Base-by-base conservation (phyloP, 352 stramenopile species). In the Phytophthora kernoviae region DNA sequence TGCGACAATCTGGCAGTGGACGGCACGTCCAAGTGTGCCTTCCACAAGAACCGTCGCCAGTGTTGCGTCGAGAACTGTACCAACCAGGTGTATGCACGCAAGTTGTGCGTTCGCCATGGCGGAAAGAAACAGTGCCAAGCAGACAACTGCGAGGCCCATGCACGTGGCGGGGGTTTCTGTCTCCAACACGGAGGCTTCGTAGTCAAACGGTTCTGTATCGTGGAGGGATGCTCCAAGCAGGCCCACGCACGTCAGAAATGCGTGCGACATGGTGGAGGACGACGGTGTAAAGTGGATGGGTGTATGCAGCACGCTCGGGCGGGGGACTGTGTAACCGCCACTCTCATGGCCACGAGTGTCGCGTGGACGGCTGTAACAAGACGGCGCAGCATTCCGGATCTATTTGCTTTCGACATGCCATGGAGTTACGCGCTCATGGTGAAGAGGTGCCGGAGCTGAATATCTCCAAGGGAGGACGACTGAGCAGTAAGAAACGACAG, bases 81-180 rank as follows among this genome's bases (percentile, higher is more conserved):
- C 10, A 93, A 93, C 69, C 84, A 93, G 64, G 84, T 93, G 17
- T 91, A 91, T 59, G 84, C 84, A 51, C 84, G 84, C 34, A 90
- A 91, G 61, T 62, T 93, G 33, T 93, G 84, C 56, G 84, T 93
- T 47, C 84, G 84, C 36, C 84, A 93, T 57, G 84, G 84, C 43
- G 84, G 84, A 32, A 91, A 91, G 66, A 90, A 90, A 54, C 80
- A 90, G 53, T 93, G 84, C 49, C 80, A 91, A 43, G 78, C 79
- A 5, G 81, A 91, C 41, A 77, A 75, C 48, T 93, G 84, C 64
- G 79, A 90, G 44, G 81, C 81, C 9, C 81, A 93, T 52, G 81
- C 81, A 18, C 81, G 84, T 56, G 84, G 84, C 20, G 81, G 81
- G 17, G 77, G 79, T 17, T 93, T 87, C 70, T 93, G 84, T 34